Conservation (phyloP, 2,329 filamentous ascomycete genomes). For the Fusarium equiseti region DNA sequence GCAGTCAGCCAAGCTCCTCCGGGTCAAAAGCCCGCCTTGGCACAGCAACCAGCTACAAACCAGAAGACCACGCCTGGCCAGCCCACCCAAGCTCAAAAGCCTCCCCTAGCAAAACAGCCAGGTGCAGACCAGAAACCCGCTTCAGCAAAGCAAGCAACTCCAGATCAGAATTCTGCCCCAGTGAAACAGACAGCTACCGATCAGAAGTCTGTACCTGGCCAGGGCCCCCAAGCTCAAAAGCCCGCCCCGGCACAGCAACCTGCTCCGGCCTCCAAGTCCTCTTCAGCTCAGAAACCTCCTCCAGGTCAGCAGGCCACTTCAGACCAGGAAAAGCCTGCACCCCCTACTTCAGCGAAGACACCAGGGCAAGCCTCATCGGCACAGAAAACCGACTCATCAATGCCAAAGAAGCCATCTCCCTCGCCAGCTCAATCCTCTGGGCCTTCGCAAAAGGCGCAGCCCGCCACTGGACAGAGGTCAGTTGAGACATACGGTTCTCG, state of each 20-base stretch:
- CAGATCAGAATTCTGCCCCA: neutral
- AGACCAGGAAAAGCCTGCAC: neutral
- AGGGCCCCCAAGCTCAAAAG: neutral
- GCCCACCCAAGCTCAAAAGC: neutral
- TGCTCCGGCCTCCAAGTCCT: neutral
- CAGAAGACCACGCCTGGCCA: neutral
- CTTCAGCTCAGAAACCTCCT: neutral
- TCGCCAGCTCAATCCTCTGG: neutral
- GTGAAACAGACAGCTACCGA: neutral
- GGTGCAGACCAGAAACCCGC: no score
- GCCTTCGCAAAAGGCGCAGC: neutral
- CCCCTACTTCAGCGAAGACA: fast-evolving
- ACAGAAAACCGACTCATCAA: neutral
- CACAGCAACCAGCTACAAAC: neutral
- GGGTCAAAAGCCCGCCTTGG: neutral
- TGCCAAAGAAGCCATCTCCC: neutral
- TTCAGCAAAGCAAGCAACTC: no score
- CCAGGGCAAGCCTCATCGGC: neutral
- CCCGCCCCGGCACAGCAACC: neutral
- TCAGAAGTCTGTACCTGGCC: neutral
- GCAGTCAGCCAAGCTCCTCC: neutral
- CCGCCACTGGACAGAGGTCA: neutral
- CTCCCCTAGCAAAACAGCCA: neutral
- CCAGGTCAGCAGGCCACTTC: neutral
- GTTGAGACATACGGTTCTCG: neutral